A percentile compares a stretch with the other conserved stretches of the same genome.
Evolutionary conservation across 352 stramenopile genomes (phyloP).

Genomic region (Phytophthora tubulina): DNA sequence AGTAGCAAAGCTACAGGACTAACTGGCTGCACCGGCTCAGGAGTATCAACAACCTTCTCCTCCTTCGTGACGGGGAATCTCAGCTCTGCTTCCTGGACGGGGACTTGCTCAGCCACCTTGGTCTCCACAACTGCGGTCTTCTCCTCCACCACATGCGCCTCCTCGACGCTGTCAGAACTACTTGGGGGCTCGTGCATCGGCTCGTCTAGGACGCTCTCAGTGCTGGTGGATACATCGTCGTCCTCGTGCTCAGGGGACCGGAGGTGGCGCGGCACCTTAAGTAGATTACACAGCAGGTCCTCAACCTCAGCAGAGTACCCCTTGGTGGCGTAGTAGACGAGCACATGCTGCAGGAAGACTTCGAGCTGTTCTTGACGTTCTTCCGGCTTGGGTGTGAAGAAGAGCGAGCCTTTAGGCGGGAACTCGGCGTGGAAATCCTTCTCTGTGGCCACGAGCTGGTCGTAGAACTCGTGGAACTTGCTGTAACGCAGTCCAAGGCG

Average conservation of each 20-base stretch:
- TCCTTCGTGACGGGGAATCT: constrained; percentile 16
- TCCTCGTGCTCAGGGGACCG: constrained; percentile 38
- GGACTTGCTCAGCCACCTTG: constrained; percentile 1
- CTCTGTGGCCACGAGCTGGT: constrained; percentile 52
- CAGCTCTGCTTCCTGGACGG: background rate
- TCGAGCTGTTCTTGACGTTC: constrained; percentile 71
- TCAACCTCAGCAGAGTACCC: constrained; percentile 43
- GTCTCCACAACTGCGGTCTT: constrained; percentile 11
- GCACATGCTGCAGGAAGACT: constrained; percentile 62
- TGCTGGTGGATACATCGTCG: constrained; percentile 47
- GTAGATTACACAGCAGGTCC: constrained; percentile 62
- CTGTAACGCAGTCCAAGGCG: constrained; percentile 73
- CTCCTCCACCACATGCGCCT: constrained; percentile 13
- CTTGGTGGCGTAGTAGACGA: constrained; percentile 50
- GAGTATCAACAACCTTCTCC: constrained; percentile 19
- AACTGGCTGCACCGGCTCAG: constrained; percentile 10
- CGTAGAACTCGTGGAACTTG: constrained; percentile 70
- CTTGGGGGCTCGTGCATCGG: constrained; percentile 28
- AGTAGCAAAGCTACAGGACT: constrained; percentile 4
- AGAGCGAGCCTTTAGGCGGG: constrained; percentile 71
- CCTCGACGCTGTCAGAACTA: constrained; percentile 18
- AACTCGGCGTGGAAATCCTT: constrained; percentile 64
- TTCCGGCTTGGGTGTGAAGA: constrained; percentile 68
- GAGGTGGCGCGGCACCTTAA: constrained; percentile 59
- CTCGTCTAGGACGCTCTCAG: constrained; percentile 48